Evolutionary conservation across 495 filamentous ascomycete genomes (phyloP), one percentile per base, ranked within the genome.

Genomic region (Penicillium manginii): DNA sequence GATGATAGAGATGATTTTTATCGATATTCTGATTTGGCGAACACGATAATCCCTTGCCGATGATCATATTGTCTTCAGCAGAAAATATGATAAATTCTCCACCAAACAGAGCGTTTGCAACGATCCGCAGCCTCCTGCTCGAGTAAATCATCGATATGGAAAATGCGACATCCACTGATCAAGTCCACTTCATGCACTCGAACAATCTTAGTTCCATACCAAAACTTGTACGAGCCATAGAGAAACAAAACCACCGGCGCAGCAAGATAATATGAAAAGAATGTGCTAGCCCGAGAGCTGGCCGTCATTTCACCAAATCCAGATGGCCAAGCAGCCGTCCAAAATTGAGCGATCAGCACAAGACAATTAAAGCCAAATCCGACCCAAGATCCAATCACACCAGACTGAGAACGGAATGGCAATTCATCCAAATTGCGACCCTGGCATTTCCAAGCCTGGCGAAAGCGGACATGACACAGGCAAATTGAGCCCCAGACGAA

Each of bases 401-500:
- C 94, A 1, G 88, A 82, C 60, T 96, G 92, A 1, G 90, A 90
- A 10, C 67, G 75, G 80, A 92, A 98, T 2, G 91, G 85, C 14
- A 98, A 74, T 57, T 97, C 90, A 39, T 88, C 75, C 11, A 93
- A 74, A 10, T 71, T 76, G 68, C 90, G 86, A 47, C 89, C 89
- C 53, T 91, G 85, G 3, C 78, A 52, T 17, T 74, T 76, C 92
- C 91, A 96, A 7, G 85, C 92, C 2, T 76, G 74, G 33, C 93
- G 92, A 82, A 98, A 98, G 29, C 93, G 91, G 72, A 98, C 93
- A 72, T 98, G 93, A 0, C 85, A 81, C 0, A 94, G 76, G 66
- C 91, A 96, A 70, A 97, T 91, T 39, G 88, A 92, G 50, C 86
- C 88, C 93, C 93, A 97, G 35, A 93, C 97, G 77, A 97, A 91